Evolutionary conservation across 2,329 filamentous ascomycete species (phyloP), one percentile per base, ranked within the genome.

Genomic region (Kalaharituber pfeilii): DNA sequence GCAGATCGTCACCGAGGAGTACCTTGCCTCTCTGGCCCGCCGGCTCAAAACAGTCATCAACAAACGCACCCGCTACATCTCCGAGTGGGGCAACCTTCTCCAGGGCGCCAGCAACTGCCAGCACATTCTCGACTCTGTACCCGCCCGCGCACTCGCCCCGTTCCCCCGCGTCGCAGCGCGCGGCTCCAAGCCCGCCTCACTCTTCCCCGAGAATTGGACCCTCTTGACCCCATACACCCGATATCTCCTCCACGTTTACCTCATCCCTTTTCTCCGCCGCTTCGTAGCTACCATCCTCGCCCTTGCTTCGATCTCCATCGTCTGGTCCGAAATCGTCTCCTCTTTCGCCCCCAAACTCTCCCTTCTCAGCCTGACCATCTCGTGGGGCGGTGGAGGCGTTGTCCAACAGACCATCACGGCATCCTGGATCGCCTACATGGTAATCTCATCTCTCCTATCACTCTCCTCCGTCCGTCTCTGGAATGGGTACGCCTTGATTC

Each of bases 381-480:
- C 86, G n/a, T 82, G 86, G 62, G 82, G 81, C 25, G 80, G 84
- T 54, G 81, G 96, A 57, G 86, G 86, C 18, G 87, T 96, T 62
- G 82, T 81, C 1, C 86, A 87, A 3, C 91, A 98, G 67, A 67
- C 87, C 45, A 82, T 89, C 50, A 84, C 89, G 0, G 81, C 86
- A 1, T 72, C 79, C 13, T 98, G 91, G 91, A 81, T 98, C 57
- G 74, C 88, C 55, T 98, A 98, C 72, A 98, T 98, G 91, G 94
- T 85, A 67, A 75, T 84, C 13, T 87, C 87, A 49, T 86, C 91
- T 4, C 77, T 96, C 51, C 84, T 80, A 55, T 88, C 87, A 6
- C 81, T 98, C 65, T 86, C 82, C 13, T 86, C 94, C 66, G 86
- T 94, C 63, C 93, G 91, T 65, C 87, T 95, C n/a, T 98, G 91